A percentile compares a stretch with the other conserved stretches of the same genome.
Conservation (phyloP, 2,329 filamentous ascomycete species). For the Aureobasidium vineae region DNA sequence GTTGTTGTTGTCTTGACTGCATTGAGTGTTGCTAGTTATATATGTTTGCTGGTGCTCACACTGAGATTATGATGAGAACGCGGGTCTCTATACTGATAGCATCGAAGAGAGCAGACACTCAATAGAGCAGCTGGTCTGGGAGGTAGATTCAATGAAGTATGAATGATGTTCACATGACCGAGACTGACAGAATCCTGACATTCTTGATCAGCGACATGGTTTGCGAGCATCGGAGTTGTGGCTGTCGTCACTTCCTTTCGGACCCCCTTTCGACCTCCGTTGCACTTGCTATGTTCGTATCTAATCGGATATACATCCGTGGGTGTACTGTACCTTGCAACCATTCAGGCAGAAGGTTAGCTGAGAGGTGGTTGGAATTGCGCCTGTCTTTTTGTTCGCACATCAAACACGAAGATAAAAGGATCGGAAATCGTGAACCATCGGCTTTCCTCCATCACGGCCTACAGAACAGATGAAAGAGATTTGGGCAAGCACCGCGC, state of each 20-base stretch:
- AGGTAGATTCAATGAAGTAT: neutral
- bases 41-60: slow-evolving; percentile 59
- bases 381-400: neutral
- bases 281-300: neutral
- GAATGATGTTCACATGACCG: slow-evolving; percentile 1
- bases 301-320: neutral
- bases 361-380: neutral
- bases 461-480: no score
- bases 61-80: slow-evolving; percentile 44
- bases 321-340: slow-evolving; percentile 6
- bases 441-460: neutral
- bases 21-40: slow-evolving; percentile 61
- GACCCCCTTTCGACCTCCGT: neutral
- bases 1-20: slow-evolving; percentile 62
- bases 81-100: no score
- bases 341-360: neutral
- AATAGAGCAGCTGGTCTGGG: neutral
- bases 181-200: neutral
- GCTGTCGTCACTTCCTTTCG: neutral
- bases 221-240: neutral
- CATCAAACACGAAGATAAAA: neutral
- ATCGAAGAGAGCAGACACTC: neutral
- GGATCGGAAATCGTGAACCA: neutral
- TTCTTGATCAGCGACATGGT: neutral
- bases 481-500: neutral